These are phyloP conservation scores for Vanderwaltozyma tropicalis DNA, from an alignment of 805 yeast species.

Conservation along the genomic window DNA sequence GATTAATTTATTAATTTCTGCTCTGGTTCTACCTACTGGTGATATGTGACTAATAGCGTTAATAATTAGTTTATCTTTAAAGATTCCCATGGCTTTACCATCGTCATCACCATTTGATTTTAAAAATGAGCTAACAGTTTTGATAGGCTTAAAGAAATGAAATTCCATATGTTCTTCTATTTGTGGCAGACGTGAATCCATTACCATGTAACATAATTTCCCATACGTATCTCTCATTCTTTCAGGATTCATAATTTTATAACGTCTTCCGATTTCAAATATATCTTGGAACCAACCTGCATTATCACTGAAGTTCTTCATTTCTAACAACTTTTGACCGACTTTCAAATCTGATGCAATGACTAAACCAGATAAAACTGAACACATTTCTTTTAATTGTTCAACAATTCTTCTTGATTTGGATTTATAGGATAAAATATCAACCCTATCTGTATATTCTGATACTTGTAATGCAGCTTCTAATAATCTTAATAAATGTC, in stretches of 20 bases:
- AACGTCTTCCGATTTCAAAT: slow-evolving; percentile 71
- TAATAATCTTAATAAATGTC: slow-evolving; percentile 53
- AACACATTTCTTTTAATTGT: slow-evolving; percentile 66
- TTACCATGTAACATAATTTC: slow-evolving; percentile 70
- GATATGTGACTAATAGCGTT: slow-evolving; percentile 61
- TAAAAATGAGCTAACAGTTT: slow-evolving; percentile 46
- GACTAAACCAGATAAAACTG: slow-evolving; percentile 66
- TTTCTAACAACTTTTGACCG: slow-evolving; percentile 54
- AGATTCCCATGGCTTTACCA: slow-evolving; percentile 32
- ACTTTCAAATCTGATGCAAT: slow-evolving; percentile 66
- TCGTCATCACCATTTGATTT: slow-evolving; percentile 31
- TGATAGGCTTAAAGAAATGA: slow-evolving; percentile 61
- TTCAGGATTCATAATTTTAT: slow-evolving; percentile 78
- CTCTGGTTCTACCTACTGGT: slow-evolving; percentile 46
- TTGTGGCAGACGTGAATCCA: slow-evolving; percentile 73
- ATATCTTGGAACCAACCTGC: slow-evolving; percentile 62
- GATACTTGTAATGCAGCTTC: slow-evolving; percentile 73
- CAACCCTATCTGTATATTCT: slow-evolving; percentile 73
- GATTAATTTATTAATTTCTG: slow-evolving; percentile 47
- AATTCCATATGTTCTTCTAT: slow-evolving; percentile 63
- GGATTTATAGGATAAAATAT: slow-evolving; percentile 53
- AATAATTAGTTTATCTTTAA: slow-evolving; percentile 48
- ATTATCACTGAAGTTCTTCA: slow-evolving; percentile 58
- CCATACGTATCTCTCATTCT: slow-evolving; percentile 72
- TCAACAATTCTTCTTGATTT: slow-evolving; percentile 62